Evolutionary conservation across 2,329 filamentous ascomycete species (phyloP), one percentile per base, ranked within the genome.

Genomic region (Periconia sp.): DNA sequence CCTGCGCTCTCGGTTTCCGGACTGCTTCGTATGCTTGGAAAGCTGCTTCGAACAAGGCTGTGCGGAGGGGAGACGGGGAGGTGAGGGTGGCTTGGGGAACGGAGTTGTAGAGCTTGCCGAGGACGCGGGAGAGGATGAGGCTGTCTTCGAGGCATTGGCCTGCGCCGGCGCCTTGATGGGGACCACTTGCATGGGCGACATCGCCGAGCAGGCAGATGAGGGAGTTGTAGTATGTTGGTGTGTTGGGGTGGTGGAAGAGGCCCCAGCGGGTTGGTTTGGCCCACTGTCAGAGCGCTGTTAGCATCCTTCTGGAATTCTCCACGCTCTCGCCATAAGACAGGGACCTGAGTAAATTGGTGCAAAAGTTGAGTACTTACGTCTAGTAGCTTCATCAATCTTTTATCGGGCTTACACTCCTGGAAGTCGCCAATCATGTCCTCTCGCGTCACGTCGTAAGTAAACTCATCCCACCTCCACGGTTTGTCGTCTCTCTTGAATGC

Each of bases 141-240:
- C 59, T 51, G 46, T 66, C 63, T 52, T 66, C 63, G 13, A 66
- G 43, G 25, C 57, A 51, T 40, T 59, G 54, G 16, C 56, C 61
- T n/a, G 61, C 63, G 6, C 63, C 63, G 1, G 58, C 58, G 11
- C 49, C 61, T 50, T 63, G 60, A 25, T 60, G 55, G 0, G 63
- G 63, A 2, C 48, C 42, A 18, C 46, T 41, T 7, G 63, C 61
- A 35, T 65, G 63, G 2, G 60, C 63, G 9, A 51, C 51, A 29
- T 66, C 63, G 40, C 63, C 61, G 26, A 65, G 43, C 21, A 66
- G 48, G 8, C 42, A 54, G 9, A 61, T 47, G 5, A 51, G 52
- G 5, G 46, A 40, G 18, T 44, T 40, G 44, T 55, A 57, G 40
- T 64, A 64, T 3, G 49, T 59, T 2, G 60, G 50, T 4, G 59